Conservation (phyloP, 176 grass and related monocot genomes). For the Raddia guianensis region DNA sequence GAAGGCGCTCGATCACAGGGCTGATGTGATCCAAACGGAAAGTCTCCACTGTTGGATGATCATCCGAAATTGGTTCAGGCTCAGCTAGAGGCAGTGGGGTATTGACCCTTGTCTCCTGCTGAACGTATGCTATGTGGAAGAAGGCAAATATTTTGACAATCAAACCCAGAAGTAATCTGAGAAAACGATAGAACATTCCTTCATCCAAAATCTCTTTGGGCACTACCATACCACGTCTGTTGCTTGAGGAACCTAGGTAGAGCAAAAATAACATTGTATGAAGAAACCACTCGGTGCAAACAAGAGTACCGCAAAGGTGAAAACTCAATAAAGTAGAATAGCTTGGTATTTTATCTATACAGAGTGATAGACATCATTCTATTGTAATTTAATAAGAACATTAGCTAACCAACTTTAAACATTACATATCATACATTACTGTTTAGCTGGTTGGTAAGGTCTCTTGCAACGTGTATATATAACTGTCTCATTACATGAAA, state of each 20-base stretch:
- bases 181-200: conserved; percentile 45
- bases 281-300: conserved; percentile 2
- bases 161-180: conserved; percentile 51
- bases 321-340: not conserved
- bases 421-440: not conserved
- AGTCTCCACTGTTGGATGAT: conserved; percentile 49
- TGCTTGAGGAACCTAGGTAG: conserved; percentile 41
- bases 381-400: not conserved
- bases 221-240: conserved; percentile 10
- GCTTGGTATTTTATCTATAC: not conserved
- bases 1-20: conserved; percentile 69
- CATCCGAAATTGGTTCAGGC: conserved; percentile 44
- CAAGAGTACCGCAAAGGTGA: not conserved
- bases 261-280: not conserved
- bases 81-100: conserved; percentile 29
- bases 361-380: not conserved
- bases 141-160: conserved; percentile 56
- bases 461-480: conserved; percentile 2
- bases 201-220: conserved; percentile 41
- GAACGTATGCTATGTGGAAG: conserved; percentile 44
- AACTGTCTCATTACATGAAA: not conserved
- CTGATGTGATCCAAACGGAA: conserved; percentile 50
- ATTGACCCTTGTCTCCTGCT: conserved; percentile 30
- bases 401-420: not conserved
- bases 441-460: not conserved